Base-by-base conservation (phyloP, 768 basidiomycete genomes). In the Fistulinella prunicolor region DNA sequence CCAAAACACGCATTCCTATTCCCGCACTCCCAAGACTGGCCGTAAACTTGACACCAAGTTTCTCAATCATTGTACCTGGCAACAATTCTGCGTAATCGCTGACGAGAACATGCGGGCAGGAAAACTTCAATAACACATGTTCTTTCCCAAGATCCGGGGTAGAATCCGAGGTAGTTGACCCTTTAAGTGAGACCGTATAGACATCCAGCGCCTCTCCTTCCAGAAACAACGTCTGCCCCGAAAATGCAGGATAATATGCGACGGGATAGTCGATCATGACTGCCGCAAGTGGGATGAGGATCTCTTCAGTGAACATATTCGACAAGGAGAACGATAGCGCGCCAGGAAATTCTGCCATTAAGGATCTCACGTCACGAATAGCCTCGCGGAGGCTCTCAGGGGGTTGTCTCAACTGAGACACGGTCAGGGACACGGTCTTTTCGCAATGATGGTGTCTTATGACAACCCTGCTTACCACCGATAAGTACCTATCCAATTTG, bases 251-350 rank as follows among this genome's bases (percentile, higher is more conserved):
- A 20, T 75, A 72, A 41, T 75, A 77, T n/a, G 72, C 74, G 9
- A 84, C 74, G 9, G 79, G 78, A 55, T 85, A 86, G 49, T 83
- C 83, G 28, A 85, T 74, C 21, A 85, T 60, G 8, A 82, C 50
- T 1, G 73, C 84, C 4, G 83, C 80, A 5, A 86, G 68, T 13
- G 83, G 77, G 35, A 86, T 65, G 2, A 70, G 62, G 9, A 46
- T 57, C 20, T 49, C 57, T 41, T 62, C 51, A 5, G 66, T 41
- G 13, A 70, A 55, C 21, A 44, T 45, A 35, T 53, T 46, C 10
- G 69, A 58, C 23, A 77, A 53, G 40, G 64, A 59, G 44, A 68
- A 53, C 10, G 68, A 65, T 0, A 45, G n/a, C 6, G 38, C 44
- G 14, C 49, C 47, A 23, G 44, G 48, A 50, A 46, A 51, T 6